phyloP scores from a whole-genome alignment of 192 early-diverging fungal genomes.

The Coemansia sp. region DNA sequence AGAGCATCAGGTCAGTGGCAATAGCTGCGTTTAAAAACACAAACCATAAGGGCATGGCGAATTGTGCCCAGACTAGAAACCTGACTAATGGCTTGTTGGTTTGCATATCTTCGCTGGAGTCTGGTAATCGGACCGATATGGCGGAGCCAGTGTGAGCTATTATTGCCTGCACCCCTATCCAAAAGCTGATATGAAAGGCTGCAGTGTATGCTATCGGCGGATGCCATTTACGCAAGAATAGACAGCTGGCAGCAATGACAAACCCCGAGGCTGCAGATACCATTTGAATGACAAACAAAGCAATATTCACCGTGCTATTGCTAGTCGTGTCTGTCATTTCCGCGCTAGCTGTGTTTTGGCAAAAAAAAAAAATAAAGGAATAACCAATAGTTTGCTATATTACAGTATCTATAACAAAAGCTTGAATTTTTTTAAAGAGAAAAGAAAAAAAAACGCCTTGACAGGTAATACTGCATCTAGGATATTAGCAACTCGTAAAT shows the following conservation, averaged over 20 bases:
- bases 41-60: conserved; percentile 54
- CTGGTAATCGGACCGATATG: conserved; percentile 43
- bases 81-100: conserved; percentile 33
- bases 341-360: neutral
- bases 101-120: conserved; percentile 30
- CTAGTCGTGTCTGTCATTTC: conserved; percentile 30
- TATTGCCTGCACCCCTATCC: conserved; percentile 50
- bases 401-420: conserved; percentile 11
- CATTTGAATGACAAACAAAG: conserved; percentile 46
- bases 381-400: conserved; percentile 5
- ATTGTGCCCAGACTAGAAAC: conserved; percentile 52
- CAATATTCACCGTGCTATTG: conserved; percentile 34
- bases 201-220: conserved; percentile 48
- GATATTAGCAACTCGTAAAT: conserved; percentile 10
- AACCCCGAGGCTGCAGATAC: conserved; percentile 41
- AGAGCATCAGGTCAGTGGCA: conserved; percentile 47
- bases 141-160: conserved; percentile 46
- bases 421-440: conserved; percentile 1
- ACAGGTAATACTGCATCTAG: neutral
- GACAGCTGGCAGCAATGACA: conserved; percentile 39
- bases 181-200: conserved; percentile 49
- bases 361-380: too few relatives aligned
- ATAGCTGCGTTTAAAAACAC: conserved; percentile 47
- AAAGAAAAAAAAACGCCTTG: conserved; percentile 5
- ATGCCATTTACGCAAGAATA: conserved; percentile 48